These are phyloP conservation scores for Paraphaeosphaeria minitans DNA, from an alignment of 2,329 filamentous ascomycete species.

Conservation along the genomic window DNA sequence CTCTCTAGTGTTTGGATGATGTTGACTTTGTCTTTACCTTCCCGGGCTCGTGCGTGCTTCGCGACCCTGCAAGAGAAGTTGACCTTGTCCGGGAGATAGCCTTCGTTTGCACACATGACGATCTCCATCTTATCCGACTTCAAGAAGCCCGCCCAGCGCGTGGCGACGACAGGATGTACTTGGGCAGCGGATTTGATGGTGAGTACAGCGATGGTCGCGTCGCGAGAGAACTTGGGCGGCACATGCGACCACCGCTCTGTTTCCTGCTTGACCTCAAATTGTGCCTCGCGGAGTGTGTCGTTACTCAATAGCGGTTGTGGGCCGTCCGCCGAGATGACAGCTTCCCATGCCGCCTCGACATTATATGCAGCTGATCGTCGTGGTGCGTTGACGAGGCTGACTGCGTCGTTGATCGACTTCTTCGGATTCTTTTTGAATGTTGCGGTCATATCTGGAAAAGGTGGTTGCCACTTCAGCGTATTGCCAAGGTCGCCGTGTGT, in stretches of 20 bases:
- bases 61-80: conserved; percentile 71
- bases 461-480: conserved; percentile 67
- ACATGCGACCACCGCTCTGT: conserved; percentile 66
- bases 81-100: conserved; percentile 66
- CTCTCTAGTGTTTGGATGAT: conserved; percentile 64
- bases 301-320: conserved; percentile 60
- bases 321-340: conserved; percentile 56
- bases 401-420: conserved; percentile 66
- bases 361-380: conserved; percentile 66
- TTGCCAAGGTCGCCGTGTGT: conserved; percentile 71
- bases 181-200: conserved; percentile 65
- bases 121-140: conserved; percentile 65
- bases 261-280: conserved; percentile 65
- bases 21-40: conserved; percentile 60
- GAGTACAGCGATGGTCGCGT: conserved; percentile 67
- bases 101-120: conserved; percentile 69
- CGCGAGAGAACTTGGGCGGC: conserved; percentile 66
- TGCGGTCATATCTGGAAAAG: conserved; percentile 68
- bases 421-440: conserved; percentile 67
- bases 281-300: conserved; percentile 57
- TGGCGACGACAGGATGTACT: conserved; percentile 70
- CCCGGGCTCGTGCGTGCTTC: conserved; percentile 58
- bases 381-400: conserved; percentile 69
- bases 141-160: conserved; percentile 67
- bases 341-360: conserved; percentile 65